Evolutionary conservation across 2,329 filamentous ascomycete species (phyloP).

Genomic region (Aureobasidium lini): DNA sequence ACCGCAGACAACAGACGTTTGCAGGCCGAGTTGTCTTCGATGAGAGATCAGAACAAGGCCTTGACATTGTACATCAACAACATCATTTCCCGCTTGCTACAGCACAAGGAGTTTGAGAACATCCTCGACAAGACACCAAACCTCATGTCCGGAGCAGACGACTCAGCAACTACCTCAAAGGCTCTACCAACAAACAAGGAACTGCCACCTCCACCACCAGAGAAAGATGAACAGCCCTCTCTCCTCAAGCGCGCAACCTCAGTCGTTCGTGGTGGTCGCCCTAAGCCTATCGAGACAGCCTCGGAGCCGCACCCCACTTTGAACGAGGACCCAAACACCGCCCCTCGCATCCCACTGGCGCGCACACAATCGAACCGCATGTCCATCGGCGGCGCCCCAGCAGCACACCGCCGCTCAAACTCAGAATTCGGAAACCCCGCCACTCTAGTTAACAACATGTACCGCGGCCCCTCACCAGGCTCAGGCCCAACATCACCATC

Average conservation of each 20-base stretch:
- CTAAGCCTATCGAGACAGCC: conserved; percentile 24
- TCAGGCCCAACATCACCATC: conserved; percentile 37
- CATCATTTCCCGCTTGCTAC: conserved; percentile 90
- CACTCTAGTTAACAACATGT: conserved; percentile 81
- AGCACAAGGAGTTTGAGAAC: conserved; percentile 90
- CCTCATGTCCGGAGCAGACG: conserved; percentile 40
- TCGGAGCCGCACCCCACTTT: conserved; percentile 20
- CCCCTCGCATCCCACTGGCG: conserved; percentile 66
- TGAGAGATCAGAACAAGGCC: conserved; percentile 94
- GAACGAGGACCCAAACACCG: conserved; percentile 60
- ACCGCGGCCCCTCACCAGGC: conserved; percentile 54
- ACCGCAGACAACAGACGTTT: conserved; percentile 48
- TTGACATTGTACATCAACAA: conserved; percentile 97
- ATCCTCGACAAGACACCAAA: conserved; percentile 77
- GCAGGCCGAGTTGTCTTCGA: conserved; percentile 68
- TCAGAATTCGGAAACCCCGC: conserved; percentile 48
- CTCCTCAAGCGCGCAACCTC: conserved; percentile 55
- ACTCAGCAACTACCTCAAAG: not conserved
- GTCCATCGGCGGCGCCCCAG: conserved; percentile 22
- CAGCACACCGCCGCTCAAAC: conserved; percentile 34
- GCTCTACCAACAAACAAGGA: conserved; percentile 61
- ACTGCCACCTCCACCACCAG: conserved; percentile 61
- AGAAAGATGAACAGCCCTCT: conserved; percentile 38
- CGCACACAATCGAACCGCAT: conserved; percentile 45
- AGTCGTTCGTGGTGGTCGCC: conserved; percentile 39